Evolutionary conservation across 2,329 filamentous ascomycete species (phyloP).

Genomic region (Parafenestella ontariensis): DNA sequence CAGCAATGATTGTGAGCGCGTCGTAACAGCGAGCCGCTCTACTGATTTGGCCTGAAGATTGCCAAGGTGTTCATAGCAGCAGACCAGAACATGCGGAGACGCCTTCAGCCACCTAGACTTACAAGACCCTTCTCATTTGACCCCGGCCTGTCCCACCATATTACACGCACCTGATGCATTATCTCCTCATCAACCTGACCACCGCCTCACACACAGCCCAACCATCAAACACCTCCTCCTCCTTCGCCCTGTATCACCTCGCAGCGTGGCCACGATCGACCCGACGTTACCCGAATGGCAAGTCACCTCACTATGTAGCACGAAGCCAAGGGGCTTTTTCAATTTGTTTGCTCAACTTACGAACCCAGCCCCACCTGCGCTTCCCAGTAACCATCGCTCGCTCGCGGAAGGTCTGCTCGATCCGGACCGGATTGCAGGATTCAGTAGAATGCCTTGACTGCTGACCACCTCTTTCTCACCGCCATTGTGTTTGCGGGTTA

Average conservation of each 20-base stretch:
- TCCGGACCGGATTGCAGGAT: constrained; percentile 6
- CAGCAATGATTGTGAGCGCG: too few species aligned
- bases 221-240: constrained; percentile 1
- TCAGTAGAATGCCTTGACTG: not conserved
- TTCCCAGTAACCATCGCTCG: not conserved
- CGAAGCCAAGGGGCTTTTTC: not conserved
- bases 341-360: constrained; percentile 12
- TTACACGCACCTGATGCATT: not conserved
- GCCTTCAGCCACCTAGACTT: not conserved
- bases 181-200: too few species aligned
- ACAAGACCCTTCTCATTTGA: too few species aligned
- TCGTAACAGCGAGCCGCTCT: too few species aligned
- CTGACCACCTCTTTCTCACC: constrained; percentile 7
- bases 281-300: not conserved
- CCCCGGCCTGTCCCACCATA: not conserved
- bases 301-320: constrained; percentile 2
- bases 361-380: not conserved
- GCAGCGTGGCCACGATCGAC: not conserved
- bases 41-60: too few species aligned
- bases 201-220: not conserved
- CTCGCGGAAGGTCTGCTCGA: not conserved
- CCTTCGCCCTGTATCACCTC: not conserved
- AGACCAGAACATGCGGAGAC: not conserved
- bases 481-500: constrained; percentile 19
- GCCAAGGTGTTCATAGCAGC: too few species aligned